Conservation (phyloP, 1,139 yeast genomes). For the Debaryomycetaceae sp. region DNA sequence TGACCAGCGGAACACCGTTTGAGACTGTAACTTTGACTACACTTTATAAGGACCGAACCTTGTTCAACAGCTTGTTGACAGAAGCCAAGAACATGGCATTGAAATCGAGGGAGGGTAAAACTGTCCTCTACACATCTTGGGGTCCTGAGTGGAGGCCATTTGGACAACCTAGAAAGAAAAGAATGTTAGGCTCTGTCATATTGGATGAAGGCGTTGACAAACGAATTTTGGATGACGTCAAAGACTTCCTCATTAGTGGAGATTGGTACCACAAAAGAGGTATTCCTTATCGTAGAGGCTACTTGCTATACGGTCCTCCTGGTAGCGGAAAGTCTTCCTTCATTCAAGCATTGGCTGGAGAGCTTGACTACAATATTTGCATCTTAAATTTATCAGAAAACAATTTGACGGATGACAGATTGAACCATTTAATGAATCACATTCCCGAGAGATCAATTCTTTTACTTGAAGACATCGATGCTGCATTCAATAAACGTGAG, state of each 20-base stretch:
- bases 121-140: conserved; percentile 91
- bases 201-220: conserved; percentile 74
- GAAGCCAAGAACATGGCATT: conserved; percentile 88
- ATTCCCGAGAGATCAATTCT: conserved; percentile 87
- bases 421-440: conserved; percentile 94
- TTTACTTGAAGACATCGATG: conserved; percentile 89
- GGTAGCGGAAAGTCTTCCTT: conserved; percentile 97
- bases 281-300: conserved; percentile 95
- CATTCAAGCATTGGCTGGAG: conserved; percentile 96
- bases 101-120: conserved; percentile 84
- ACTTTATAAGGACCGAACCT: conserved; percentile 70
- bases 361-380: conserved; percentile 91
- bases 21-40: conserved; percentile 94
- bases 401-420: conserved; percentile 87
- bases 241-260: conserved; percentile 75
- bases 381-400: conserved; percentile 86
- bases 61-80: conserved; percentile 67
- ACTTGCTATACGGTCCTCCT: conserved; percentile 93
- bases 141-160: conserved; percentile 99
- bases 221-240: conserved; percentile 63
- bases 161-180: conserved; percentile 90
- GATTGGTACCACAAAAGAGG: conserved; percentile 95
- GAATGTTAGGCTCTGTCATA: conserved; percentile 81
- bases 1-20: conserved; percentile 90
- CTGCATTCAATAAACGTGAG: conserved; percentile 84